Conservation (phyloP, 108 stramenopile genomes). For the Phaeodactylum tricornutum region DNA sequence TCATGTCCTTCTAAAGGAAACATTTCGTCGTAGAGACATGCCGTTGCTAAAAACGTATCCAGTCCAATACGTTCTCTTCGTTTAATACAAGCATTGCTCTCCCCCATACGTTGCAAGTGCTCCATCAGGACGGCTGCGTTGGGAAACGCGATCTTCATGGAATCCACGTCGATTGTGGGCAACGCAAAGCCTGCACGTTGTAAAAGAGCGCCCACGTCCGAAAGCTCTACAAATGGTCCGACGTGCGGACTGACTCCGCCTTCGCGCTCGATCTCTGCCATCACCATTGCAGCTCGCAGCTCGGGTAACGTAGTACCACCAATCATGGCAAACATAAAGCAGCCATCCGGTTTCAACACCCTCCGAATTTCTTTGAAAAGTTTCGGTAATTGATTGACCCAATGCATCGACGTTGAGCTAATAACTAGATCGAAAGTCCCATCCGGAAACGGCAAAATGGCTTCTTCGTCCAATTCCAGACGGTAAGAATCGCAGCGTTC, state of each 20-base stretch:
- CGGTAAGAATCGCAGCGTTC: slow-evolving; percentile 56
- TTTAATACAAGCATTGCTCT: slow-evolving; percentile 71
- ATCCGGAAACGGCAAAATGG: slow-evolving; percentile 73
- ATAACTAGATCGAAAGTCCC: slow-evolving; percentile 92
- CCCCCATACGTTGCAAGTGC: slow-evolving; percentile 95
- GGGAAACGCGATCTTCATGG: slow-evolving; percentile 76
- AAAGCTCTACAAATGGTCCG: slow-evolving; percentile 87
- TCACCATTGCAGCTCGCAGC: slow-evolving; percentile 68
- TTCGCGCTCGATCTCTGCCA: slow-evolving; percentile 87
- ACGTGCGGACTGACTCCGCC: slow-evolving; percentile 89
- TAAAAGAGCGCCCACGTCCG: slow-evolving; percentile 84
- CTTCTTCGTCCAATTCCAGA: slow-evolving; percentile 55
- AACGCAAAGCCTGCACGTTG: slow-evolving; percentile 83
- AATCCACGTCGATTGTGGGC: slow-evolving; percentile 95
- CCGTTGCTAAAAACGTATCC: slow-evolving; percentile 86
- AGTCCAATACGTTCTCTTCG: slow-evolving; percentile 34
- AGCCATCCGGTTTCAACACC: slow-evolving; percentile 93
- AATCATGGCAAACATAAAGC: slow-evolving; percentile 90
- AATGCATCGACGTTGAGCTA: slow-evolving; percentile 83
- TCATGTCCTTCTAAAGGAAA: slow-evolving; percentile 39
- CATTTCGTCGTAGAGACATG: slow-evolving; percentile 85
- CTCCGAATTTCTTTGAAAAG: slow-evolving; percentile 55
- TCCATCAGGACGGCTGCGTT: slow-evolving; percentile 87
- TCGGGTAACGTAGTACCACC: slow-evolving; percentile 93
- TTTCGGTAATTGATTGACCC: slow-evolving; percentile 90